Percentiles rank a stretch among this genome's conserved stretches.
These are phyloP conservation scores for Cytospora schulzeri DNA, from an alignment of 2,329 filamentous ascomycete species.

Conservation along the genomic window DNA sequence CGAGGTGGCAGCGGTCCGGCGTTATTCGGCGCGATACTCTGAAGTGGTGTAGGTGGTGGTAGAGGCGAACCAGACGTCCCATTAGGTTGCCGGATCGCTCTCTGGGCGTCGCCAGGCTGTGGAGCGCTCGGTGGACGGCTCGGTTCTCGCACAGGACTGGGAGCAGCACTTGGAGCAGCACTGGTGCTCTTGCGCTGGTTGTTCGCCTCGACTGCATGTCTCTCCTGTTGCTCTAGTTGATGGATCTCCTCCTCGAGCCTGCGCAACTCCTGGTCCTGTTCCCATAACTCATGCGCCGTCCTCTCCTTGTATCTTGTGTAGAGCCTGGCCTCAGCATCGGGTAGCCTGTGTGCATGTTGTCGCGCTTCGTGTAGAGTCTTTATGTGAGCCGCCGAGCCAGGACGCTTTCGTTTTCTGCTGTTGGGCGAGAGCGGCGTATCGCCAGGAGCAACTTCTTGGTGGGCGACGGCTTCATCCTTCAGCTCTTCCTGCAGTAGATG, in stretches of 20 bases:
- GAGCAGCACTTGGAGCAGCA: slow-evolving; percentile 16
- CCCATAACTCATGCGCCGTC: slow-evolving; percentile 68
- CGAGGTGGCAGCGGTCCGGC: slow-evolving; percentile 5
- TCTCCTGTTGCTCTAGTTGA: slow-evolving; percentile 59
- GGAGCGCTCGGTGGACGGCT: slow-evolving; percentile 20
- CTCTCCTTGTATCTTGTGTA: slow-evolving; percentile 75
- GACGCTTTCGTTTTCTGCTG: slow-evolving; percentile 75
- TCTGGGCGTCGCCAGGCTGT: slow-evolving; percentile 9
- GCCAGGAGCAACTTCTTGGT: slow-evolving; percentile 28
- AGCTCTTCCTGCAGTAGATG: slow-evolving; percentile 75
- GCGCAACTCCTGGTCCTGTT: slow-evolving; percentile 71
- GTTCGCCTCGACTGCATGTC: slow-evolving; percentile 31
- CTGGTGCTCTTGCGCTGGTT: slow-evolving; percentile 25
- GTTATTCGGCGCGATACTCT: slow-evolving; percentile 15
- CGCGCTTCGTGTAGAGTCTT: slow-evolving; percentile 68
- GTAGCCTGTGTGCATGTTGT: slow-evolving; percentile 68
- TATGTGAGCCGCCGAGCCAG: slow-evolving; percentile 56
- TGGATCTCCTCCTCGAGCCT: slow-evolving; percentile 67
- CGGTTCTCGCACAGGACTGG: slow-evolving; percentile 3
- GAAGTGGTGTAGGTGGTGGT: slow-evolving; percentile 17
- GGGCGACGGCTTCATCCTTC: slow-evolving; percentile 45
- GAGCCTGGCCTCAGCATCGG: slow-evolving; percentile 70
- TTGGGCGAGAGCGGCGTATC: slow-evolving; percentile 55
- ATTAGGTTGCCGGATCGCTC: slow-evolving; percentile 22
- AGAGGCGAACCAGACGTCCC: slow-evolving; percentile 20